Evolutionary conservation across 768 basidiomycete genomes (phyloP), one percentile per base, ranked within the genome.

Genomic region (Lyophyllum semitale): DNA sequence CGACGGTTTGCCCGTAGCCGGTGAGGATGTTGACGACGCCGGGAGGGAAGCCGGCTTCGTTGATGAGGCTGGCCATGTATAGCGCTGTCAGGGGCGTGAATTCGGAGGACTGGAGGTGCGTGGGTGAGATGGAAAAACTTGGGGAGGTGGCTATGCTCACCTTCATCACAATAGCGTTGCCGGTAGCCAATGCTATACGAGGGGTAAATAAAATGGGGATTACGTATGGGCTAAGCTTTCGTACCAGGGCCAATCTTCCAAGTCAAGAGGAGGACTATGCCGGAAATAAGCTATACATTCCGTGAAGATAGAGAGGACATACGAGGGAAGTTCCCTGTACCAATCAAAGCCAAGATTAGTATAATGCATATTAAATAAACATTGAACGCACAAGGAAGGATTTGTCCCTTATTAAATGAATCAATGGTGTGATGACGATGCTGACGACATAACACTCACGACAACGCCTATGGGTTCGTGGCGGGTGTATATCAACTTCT

Each of bases 221-320:
- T 6, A 30, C 2, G 12, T 29, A 12, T 23, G 8, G 17, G 18
- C 4, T 29, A 22, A 30, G n/a, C 20, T n/a, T 12, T 44, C 56
- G n/a, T 62, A 68, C 88, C 91, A 5, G 93, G 91, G 0, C 79
- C 91, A 48, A 92, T 66, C 70, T 93, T 94, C 88, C 88, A 89
- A 3, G 80, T 66, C 54, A 87, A 71, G 84, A 93, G 89, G 46
- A 76, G 64, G 53, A 81, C 77, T 75, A 59, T 66, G 66, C 72
- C 5, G 29, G 42, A 47, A 32, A 38, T 32, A 22, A 23, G n/a
- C 30, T 23, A 38, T n/a, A 8, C 37, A 15, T 5, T n/a, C 18
- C 17, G 4, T 18, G 37, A 12, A 23, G 12, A 17, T 29, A 4
- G 15, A 11, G 27, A 4, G 8, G 8, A 57, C 73, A 29, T 61